These are phyloP conservation scores for Aspergillus transmontanensis DNA, from an alignment of 2,329 filamentous ascomycete genomes.

Conservation along the genomic window DNA sequence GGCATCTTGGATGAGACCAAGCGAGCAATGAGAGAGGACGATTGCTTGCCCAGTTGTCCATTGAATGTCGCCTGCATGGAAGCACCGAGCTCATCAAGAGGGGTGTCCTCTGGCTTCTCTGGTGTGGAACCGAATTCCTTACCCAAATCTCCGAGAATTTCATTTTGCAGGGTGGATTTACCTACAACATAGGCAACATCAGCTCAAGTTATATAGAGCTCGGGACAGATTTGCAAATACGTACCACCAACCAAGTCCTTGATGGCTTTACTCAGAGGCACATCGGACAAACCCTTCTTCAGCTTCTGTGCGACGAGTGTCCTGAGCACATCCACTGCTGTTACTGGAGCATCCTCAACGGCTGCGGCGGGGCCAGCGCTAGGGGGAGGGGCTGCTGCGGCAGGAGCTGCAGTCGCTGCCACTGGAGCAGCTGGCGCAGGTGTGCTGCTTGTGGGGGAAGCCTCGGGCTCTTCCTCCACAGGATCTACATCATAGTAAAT, in stretches of 20 bases:
- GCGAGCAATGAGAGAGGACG: slow-evolving; percentile 86
- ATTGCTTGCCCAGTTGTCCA: slow-evolving; percentile 96
- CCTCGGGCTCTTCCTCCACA: slow-evolving; percentile 80
- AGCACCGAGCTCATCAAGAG: slow-evolving; percentile 90
- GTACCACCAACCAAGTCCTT: slow-evolving; percentile 96
- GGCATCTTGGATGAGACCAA: slow-evolving; percentile 99
- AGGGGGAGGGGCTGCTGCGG: slow-evolving; percentile 59
- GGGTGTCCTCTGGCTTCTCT: slow-evolving; percentile 97
- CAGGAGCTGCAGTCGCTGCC: slow-evolving; percentile 54
- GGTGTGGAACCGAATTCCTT: slow-evolving; percentile 98
- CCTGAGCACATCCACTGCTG: slow-evolving; percentile 86
- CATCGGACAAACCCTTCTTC: slow-evolving; percentile 87
- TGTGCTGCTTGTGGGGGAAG: slow-evolving; percentile 41
- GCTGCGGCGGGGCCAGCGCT: slow-evolving; percentile 83
- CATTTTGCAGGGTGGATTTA: slow-evolving; percentile 98
- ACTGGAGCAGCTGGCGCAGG: slow-evolving; percentile 45
- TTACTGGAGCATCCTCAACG: slow-evolving; percentile 82
- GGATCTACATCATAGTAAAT: slow-evolving; percentile 99
- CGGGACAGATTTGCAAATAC: slow-evolving; percentile 36
- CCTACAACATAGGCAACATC: slow-evolving; percentile 53
- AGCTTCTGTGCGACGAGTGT: slow-evolving; percentile 93
- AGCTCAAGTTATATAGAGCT: neutral
- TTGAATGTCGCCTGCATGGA: slow-evolving; percentile 99
- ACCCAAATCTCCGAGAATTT: slow-evolving; percentile 94
- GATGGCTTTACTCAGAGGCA: slow-evolving; percentile 94